phyloP scores from a whole-genome alignment of 305 asterid species.

The Rubia occidens region DNA sequence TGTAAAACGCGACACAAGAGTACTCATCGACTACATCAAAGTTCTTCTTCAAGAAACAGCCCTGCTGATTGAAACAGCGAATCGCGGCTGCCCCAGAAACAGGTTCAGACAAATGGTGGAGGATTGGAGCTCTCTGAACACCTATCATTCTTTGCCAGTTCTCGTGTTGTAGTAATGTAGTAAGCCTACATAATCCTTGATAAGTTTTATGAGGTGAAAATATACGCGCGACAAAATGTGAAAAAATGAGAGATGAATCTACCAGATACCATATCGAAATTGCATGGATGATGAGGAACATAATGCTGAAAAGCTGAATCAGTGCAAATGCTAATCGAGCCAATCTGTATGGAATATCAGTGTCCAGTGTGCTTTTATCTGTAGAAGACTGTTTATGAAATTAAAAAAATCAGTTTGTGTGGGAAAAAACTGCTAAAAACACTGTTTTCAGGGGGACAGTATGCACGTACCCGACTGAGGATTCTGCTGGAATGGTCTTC shows the following conservation, averaged over 20 bases:
- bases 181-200: constrained; percentile 32
- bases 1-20: constrained; percentile 63
- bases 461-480: constrained; percentile 55
- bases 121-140: constrained; percentile 60
- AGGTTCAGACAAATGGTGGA: constrained; percentile 78
- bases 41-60: constrained; percentile 43
- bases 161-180: constrained; percentile 63
- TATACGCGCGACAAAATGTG: too few relatives aligned
- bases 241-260: constrained; percentile 1
- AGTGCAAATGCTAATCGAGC: constrained; percentile 78
- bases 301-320: constrained; percentile 64
- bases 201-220: neutral
- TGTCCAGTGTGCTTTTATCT: constrained; percentile 72
- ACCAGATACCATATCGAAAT: constrained; percentile 80
- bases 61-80: constrained; percentile 62
- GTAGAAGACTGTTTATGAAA: constrained; percentile 46
- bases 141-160: constrained; percentile 80
- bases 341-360: constrained; percentile 69
- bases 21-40: constrained; percentile 47
- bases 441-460: neutral
- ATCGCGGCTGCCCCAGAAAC: constrained; percentile 55
- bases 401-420: constrained; percentile 7
- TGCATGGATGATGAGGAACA: constrained; percentile 46
- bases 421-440: neutral
- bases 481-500: constrained; percentile 73